Conservation (phyloP, 768 basidiomycete species). For the Psilocybe sp. region DNA sequence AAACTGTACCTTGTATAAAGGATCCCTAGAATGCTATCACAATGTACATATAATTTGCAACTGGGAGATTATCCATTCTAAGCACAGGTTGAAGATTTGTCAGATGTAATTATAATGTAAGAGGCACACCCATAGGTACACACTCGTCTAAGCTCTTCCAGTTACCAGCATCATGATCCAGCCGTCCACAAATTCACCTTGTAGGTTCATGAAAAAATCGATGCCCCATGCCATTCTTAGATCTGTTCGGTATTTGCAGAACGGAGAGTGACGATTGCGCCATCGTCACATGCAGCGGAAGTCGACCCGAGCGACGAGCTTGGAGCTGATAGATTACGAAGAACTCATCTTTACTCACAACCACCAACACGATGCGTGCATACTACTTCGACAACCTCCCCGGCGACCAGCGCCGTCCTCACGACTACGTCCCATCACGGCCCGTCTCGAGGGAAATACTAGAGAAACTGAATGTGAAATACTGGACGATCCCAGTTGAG, state of each 20-base stretch:
- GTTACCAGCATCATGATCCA: neutral
- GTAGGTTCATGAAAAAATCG: no score
- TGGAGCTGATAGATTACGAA: neutral
- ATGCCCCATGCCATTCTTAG: no score
- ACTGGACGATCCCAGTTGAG: constrained; percentile 66
- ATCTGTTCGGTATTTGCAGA: no score
- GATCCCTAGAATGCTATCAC: neutral
- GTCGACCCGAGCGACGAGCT: neutral
- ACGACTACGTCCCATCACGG: constrained; percentile 64
- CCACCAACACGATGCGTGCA: constrained; percentile 52
- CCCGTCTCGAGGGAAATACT: constrained; percentile 52
- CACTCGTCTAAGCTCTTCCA: neutral
- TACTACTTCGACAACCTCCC: constrained; percentile 74
- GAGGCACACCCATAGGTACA: neutral
- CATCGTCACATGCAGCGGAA: constrained; percentile 2
- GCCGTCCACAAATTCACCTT: neutral
- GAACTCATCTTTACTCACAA: neutral
- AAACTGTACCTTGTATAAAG: neutral
- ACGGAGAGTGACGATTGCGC: neutral
- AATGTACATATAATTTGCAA: no score
- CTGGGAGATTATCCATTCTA: no score
- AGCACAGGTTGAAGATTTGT: no score
- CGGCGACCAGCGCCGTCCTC: constrained; percentile 79
- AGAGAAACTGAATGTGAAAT: constrained; percentile 55
- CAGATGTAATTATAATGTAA: no score